Evolutionary conservation across 495 filamentous ascomycete species (phyloP).

Genomic region (Astrocystis sublimbata): DNA sequence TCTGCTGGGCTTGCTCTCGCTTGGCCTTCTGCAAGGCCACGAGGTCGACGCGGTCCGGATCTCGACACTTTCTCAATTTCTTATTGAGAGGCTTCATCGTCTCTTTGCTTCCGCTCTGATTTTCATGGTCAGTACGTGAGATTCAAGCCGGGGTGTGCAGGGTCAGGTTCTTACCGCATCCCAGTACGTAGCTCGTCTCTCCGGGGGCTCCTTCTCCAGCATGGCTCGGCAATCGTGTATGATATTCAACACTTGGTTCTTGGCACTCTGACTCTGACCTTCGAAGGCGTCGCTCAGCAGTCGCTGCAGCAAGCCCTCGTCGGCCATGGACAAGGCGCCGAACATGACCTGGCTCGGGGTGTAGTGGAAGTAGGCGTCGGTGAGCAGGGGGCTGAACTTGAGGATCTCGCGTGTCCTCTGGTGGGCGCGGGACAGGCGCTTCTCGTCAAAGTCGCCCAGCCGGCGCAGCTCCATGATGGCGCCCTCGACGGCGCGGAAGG

Average conservation of each 20-base stretch:
- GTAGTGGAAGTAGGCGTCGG: slow-evolving; percentile 94
- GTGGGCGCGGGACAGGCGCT: slow-evolving; percentile 68
- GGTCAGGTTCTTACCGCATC: slow-evolving; percentile 34
- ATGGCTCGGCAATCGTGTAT: slow-evolving; percentile 54
- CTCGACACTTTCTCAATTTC: slow-evolving; percentile 77
- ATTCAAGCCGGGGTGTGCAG: neutral
- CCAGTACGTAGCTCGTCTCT: slow-evolving; percentile 44
- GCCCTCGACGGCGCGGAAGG: slow-evolving; percentile 83
- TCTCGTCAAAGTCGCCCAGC: slow-evolving; percentile 48
- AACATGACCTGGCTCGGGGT: slow-evolving; percentile 94
- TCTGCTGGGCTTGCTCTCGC: slow-evolving; percentile 44
- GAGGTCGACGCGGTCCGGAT: slow-evolving; percentile 66
- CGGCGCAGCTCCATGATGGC: slow-evolving; percentile 74
- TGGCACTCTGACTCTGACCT: slow-evolving; percentile 32
- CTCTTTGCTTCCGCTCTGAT: slow-evolving; percentile 39
- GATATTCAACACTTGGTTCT: slow-evolving; percentile 49
- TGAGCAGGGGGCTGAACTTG: slow-evolving; percentile 76
- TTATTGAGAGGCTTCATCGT: slow-evolving; percentile 59
- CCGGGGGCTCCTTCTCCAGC: slow-evolving; percentile 50
- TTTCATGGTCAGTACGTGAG: neutral
- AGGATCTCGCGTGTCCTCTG: slow-evolving; percentile 67
- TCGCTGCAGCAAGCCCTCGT: slow-evolving; percentile 67
- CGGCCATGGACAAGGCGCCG: slow-evolving; percentile 71
- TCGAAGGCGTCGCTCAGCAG: slow-evolving; percentile 73
- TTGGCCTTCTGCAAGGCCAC: slow-evolving; percentile 56